phyloP scores from a whole-genome alignment of 108 stramenopile genomes.

The Schizochytrium sp. region DNA sequence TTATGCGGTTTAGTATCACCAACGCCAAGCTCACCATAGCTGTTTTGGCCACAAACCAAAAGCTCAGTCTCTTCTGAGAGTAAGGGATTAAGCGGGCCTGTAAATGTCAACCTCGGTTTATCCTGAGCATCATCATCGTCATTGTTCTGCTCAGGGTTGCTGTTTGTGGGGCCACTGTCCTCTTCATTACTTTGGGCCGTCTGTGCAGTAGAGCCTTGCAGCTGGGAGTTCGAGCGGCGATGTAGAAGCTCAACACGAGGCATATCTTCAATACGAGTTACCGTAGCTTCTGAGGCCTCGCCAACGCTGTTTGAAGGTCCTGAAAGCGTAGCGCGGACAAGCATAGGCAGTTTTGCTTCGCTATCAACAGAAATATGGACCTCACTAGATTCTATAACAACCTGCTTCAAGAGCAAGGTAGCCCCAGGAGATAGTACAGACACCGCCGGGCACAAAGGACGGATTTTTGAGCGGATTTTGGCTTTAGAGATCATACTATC shows the following conservation, averaged over 20 bases:
- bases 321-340: not conserved
- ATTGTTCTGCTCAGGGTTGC: slow-evolving; percentile 48
- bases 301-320: not conserved
- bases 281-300: not conserved
- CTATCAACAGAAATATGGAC: not conserved
- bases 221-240: not conserved
- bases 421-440: slow-evolving; percentile 34
- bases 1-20: slow-evolving; percentile 49
- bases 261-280: not conserved
- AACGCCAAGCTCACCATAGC: slow-evolving; percentile 41
- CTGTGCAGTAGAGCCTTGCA: not conserved
- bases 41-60: slow-evolving; percentile 35
- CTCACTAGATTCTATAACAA: not conserved
- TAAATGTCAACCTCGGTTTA: not conserved
- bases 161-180: not conserved
- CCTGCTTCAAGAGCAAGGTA: slow-evolving; percentile 41
- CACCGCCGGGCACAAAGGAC: slow-evolving; percentile 39
- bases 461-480: slow-evolving; percentile 27
- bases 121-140: slow-evolving; percentile 10
- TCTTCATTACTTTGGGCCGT: not conserved
- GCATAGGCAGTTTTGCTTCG: not conserved
- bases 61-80: slow-evolving; percentile 56
- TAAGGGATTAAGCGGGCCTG: slow-evolving; percentile 32
- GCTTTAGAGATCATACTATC: not conserved
- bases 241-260: slow-evolving; percentile 18